These are phyloP conservation scores for Artemisia tridentata DNA, from an alignment of 129 eudicot species.

Conservation along the genomic window DNA sequence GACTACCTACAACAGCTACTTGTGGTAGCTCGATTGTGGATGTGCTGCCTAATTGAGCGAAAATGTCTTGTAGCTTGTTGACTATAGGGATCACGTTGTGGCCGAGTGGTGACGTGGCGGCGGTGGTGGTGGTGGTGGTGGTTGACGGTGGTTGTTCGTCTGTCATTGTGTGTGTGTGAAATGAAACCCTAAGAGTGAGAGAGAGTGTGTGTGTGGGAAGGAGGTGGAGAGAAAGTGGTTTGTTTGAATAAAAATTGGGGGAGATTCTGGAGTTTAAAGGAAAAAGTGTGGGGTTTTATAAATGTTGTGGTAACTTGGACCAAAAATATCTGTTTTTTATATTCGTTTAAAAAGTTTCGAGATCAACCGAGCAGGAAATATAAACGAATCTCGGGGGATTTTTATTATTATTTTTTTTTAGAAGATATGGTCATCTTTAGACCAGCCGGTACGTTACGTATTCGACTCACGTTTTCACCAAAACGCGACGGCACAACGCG, in stretches of 20 bases:
- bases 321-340: no score
- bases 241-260: constrained; percentile 19
- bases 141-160: constrained; percentile 48
- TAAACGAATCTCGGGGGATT: no score
- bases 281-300: no score
- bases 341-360: no score
- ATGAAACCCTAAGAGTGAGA: no score
- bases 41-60: constrained; percentile 9
- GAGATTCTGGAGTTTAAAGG: neutral
- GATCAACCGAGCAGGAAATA: no score
- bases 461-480: no score
- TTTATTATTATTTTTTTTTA: no score
- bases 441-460: no score
- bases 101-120: constrained; percentile 60
- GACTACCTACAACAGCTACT: constrained; percentile 21
- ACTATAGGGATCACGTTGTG: constrained; percentile 31
- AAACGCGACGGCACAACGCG: no score
- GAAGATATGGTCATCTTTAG: no score
- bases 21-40: constrained; percentile 12
- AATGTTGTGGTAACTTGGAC: no score
- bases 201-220: constrained; percentile 5
- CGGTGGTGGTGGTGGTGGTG: neutral
- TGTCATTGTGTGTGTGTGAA: constrained; percentile 52
- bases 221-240: constrained; percentile 26
- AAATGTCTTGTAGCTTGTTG: constrained; percentile 12